These are phyloP conservation scores for Magnolia sinica DNA, from an alignment of 164 flowering plant species.

Conservation along the genomic window DNA sequence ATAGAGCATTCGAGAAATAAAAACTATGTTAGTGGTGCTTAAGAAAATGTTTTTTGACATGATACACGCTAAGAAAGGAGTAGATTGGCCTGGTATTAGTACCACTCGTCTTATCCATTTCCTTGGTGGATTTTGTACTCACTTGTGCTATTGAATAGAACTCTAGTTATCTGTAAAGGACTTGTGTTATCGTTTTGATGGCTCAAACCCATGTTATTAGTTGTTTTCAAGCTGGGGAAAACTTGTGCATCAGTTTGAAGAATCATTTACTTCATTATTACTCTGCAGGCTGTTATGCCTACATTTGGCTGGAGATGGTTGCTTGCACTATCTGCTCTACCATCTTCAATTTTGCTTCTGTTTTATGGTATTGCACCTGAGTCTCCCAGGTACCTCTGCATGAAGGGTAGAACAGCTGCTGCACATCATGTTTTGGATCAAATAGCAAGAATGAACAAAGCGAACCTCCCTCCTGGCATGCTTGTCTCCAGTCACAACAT, in stretches of 20 bases:
- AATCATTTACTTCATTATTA: background rate
- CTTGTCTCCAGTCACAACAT: slow-evolving; percentile 47
- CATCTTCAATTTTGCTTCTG: slow-evolving; percentile 61
- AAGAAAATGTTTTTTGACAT: too few relatives aligned
- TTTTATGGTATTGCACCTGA: slow-evolving; percentile 65
- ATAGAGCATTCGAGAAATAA: too few relatives aligned
- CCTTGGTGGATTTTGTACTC: too few relatives aligned
- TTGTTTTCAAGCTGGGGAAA: background rate
- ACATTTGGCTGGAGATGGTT: slow-evolving; percentile 94
- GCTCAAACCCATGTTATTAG: background rate
- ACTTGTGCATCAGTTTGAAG: background rate
- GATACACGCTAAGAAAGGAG: too few relatives aligned
- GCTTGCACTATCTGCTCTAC: slow-evolving; percentile 73
- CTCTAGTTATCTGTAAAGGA: too few relatives aligned
- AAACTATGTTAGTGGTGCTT: too few relatives aligned
- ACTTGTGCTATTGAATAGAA: too few relatives aligned
- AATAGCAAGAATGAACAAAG: slow-evolving; percentile 52
- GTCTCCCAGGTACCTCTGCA: slow-evolving; percentile 79
- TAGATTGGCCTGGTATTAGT: too few relatives aligned
- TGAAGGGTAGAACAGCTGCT: slow-evolving; percentile 60
- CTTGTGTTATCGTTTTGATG: too few relatives aligned
- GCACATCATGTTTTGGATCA: slow-evolving; percentile 54
- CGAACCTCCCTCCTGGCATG: slow-evolving; percentile 57
- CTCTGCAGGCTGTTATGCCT: slow-evolving; percentile 77
- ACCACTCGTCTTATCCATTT: too few relatives aligned